Evolutionary conservation across 805 yeast species (phyloP).

Genomic region (Candida yuanshanica): DNA sequence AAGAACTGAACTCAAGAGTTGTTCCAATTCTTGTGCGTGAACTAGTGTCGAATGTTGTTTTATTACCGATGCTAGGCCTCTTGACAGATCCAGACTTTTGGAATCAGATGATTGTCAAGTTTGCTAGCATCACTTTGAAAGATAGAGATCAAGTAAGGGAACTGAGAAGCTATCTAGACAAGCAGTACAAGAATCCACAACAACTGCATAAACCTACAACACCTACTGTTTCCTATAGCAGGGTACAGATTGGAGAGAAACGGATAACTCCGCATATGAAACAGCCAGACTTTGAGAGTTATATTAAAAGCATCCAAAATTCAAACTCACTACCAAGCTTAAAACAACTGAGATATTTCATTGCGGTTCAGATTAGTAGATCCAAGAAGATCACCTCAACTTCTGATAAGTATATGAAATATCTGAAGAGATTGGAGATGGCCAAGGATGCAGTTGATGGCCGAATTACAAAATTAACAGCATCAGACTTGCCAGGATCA

Average conservation of each 20-base stretch:
- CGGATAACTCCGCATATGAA: conserved; percentile 36
- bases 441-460: conserved; percentile 27
- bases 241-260: conserved; percentile 12
- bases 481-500: conserved; percentile 4
- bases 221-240: background rate
- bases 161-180: conserved; percentile 62
- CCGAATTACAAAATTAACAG: conserved; percentile 23
- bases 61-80: conserved; percentile 45
- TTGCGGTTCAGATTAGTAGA: conserved; percentile 42
- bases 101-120: conserved; percentile 57
- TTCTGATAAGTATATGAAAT: conserved; percentile 22
- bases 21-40: conserved; percentile 53
- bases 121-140: conserved; percentile 58
- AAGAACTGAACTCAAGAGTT: conserved; percentile 40
- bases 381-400: conserved; percentile 27
- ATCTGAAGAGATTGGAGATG: conserved; percentile 26
- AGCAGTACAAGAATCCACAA: conserved; percentile 40
- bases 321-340: conserved; percentile 37
- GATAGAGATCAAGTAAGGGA: conserved; percentile 72
- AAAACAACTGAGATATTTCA: conserved; percentile 41
- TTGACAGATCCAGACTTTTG: conserved; percentile 70
- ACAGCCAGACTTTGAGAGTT: conserved; percentile 34
- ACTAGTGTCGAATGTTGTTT: conserved; percentile 51
- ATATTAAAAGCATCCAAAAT: conserved; percentile 30
- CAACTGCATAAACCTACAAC: background rate